Evolutionary conservation across 2,329 filamentous ascomycete genomes (phyloP).

Genomic region (Plectosphaerella cucumerina): DNA sequence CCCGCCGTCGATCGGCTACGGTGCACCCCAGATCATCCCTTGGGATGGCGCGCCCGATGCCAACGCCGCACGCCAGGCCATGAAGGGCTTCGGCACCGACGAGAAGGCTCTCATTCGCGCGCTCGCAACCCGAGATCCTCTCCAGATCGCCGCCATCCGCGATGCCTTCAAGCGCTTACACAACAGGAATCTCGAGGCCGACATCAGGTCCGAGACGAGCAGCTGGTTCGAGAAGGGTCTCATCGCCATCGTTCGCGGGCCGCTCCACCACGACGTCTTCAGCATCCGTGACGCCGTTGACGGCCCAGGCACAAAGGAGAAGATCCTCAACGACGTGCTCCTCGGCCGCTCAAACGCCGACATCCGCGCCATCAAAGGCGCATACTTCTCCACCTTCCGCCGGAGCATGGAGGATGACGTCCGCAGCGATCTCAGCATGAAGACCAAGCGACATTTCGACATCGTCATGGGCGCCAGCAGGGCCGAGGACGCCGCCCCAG

Average conservation of each 20-base stretch:
- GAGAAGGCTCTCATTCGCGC: conserved; percentile 71
- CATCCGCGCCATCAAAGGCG: conserved; percentile 76
- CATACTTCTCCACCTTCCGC: conserved; percentile 66
- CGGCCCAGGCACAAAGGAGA: conserved; percentile 82
- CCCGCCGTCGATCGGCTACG: conserved; percentile 70
- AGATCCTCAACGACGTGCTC: conserved; percentile 79
- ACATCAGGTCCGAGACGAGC: conserved; percentile 74
- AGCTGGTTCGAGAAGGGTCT: conserved; percentile 72
- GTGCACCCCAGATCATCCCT: conserved; percentile 62
- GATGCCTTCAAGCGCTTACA: conserved; percentile 61
- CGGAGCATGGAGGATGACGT: conserved; percentile 68
- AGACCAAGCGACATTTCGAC: conserved; percentile 81
- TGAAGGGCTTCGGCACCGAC: conserved; percentile 93
- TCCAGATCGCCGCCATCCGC: conserved; percentile 69
- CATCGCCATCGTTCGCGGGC: conserved; percentile 72
- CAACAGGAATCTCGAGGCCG: conserved; percentile 63
- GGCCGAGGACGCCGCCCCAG: conserved; percentile 71
- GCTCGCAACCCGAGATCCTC: conserved; percentile 69
- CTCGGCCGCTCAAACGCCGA: conserved; percentile 83
- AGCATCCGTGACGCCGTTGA: conserved; percentile 68
- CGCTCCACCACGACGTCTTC: conserved; percentile 71
- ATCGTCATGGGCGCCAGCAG: conserved; percentile 73
- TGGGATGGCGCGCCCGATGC: conserved; percentile 68
- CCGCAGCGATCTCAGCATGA: conserved; percentile 74
- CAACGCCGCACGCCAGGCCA: conserved; percentile 69